Conservation (phyloP, 2,329 filamentous ascomycete species). For the Fusarium burgessii region DNA sequence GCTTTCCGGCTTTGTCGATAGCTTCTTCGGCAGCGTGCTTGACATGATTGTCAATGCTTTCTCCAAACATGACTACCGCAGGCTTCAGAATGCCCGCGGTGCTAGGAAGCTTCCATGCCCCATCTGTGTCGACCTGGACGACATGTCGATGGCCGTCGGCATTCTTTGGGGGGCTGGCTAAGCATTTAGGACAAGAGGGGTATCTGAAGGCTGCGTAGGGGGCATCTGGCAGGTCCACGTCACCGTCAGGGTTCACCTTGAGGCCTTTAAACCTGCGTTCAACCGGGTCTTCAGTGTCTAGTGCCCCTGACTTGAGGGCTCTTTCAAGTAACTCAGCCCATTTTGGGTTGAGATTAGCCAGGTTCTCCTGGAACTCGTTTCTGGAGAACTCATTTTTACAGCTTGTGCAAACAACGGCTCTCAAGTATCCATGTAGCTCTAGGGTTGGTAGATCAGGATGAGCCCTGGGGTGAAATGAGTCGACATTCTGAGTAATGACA, state of each 20-base stretch:
- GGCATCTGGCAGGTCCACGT: constrained; percentile 88
- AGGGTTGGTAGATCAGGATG: constrained; percentile 81
- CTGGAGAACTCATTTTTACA: constrained; percentile 80
- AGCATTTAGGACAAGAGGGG: constrained; percentile 86
- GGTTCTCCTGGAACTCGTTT: constrained; percentile 78
- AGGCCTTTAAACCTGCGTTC: constrained; percentile 77
- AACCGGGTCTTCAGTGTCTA: constrained; percentile 80
- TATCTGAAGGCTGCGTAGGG: constrained; percentile 93
- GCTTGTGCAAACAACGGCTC: constrained; percentile 82
- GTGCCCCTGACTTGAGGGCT: constrained; percentile 78
- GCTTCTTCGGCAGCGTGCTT: constrained; percentile 83
- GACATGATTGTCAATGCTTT: constrained; percentile 77
- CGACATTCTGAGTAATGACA: constrained; percentile 96
- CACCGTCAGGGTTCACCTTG: constrained; percentile 91
- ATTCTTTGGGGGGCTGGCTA: constrained; percentile 70
- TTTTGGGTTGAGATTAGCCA: constrained; percentile 83
- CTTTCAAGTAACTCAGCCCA: constrained; percentile 84
- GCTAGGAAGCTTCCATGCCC: constrained; percentile 76
- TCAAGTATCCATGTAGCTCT: constrained; percentile 92
- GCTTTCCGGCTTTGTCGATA: constrained; percentile 78
- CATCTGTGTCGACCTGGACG: constrained; percentile 81
- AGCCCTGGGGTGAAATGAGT: constrained; percentile 86
- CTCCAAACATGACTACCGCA: constrained; percentile 95
- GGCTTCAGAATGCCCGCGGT: constrained; percentile 89
- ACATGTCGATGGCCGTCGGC: constrained; percentile 65